phyloP scores from a whole-genome alignment of 495 filamentous ascomycete species.

The Talaromyces proteolyticus region DNA sequence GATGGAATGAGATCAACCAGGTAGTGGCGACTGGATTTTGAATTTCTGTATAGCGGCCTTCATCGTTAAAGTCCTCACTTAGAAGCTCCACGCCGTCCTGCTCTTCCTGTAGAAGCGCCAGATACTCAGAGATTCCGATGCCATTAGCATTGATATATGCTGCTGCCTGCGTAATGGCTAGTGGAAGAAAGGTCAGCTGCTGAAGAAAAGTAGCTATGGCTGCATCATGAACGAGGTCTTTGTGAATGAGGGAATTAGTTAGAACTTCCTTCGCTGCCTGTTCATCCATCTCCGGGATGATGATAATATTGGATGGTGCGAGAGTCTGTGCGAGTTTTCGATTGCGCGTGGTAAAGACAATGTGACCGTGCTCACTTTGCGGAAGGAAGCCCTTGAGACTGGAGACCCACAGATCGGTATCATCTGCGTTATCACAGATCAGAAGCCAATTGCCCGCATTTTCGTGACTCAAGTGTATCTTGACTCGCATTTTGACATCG shows the following conservation, averaged over 20 bases:
- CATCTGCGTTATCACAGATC: conserved; percentile 19
- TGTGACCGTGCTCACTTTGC: neutral
- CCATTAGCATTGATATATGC: conserved; percentile 34
- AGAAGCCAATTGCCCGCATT: conserved; percentile 13
- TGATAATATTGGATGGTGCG: conserved; percentile 7
- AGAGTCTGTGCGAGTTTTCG: conserved; percentile 13
- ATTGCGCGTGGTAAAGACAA: conserved; percentile 21
- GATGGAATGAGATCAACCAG: conserved; percentile 40
- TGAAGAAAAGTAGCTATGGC: conserved; percentile 15
- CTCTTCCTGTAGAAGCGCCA: conserved; percentile 25
- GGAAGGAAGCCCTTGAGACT: conserved; percentile 7
- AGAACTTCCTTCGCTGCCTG: conserved; percentile 12
- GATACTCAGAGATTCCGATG: conserved; percentile 27
- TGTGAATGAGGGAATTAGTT: conserved; percentile 14
- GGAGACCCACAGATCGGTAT: conserved; percentile 5
- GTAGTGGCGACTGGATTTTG: conserved; percentile 42
- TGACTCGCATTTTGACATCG: conserved; percentile 16
- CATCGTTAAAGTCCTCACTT: conserved; percentile 33
- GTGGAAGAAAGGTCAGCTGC: conserved; percentile 31
- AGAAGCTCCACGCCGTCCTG: conserved; percentile 22
- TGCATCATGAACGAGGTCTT: conserved; percentile 8
- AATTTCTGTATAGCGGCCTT: conserved; percentile 20
- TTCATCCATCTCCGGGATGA: conserved; percentile 19
- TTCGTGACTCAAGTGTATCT: conserved; percentile 14
- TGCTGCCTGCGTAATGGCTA: conserved; percentile 41